Percentiles rank a stretch among this genome's conserved stretches.
phyloP scores from a whole-genome alignment of 306 rosid genomes.

The Ammopiptanthus mongolicus region DNA sequence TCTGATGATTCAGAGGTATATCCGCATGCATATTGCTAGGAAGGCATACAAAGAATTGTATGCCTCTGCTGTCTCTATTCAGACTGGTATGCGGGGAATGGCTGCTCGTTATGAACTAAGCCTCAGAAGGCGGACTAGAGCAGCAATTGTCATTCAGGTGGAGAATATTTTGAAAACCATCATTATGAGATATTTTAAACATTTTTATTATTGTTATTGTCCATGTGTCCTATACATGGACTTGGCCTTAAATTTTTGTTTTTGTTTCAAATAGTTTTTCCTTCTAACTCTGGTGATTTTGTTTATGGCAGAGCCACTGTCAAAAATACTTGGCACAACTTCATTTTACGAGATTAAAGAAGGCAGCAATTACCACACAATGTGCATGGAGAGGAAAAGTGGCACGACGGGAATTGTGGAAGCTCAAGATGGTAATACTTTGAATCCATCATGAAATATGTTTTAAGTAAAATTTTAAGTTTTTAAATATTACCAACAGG shows the following conservation, averaged over 20 bases:
- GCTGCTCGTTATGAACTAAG: constrained; percentile 65
- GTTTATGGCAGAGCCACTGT: constrained; percentile 60
- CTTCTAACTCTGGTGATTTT: constrained; percentile 12
- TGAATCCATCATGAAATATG: background rate
- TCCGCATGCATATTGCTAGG: constrained; percentile 68
- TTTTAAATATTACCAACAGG: background rate
- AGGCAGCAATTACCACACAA: constrained; percentile 72
- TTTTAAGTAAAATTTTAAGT: background rate
- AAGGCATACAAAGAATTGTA: constrained; percentile 52
- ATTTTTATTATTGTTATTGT: background rate
- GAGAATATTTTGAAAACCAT: background rate
- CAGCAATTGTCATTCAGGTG: constrained; percentile 81
- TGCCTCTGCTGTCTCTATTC: constrained; percentile 56
- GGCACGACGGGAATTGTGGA: constrained; percentile 64
- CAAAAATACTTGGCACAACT: constrained; percentile 55
- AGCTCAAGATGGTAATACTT: constrained; percentile 56
- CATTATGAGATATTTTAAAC: background rate
- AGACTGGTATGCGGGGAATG: constrained; percentile 76
- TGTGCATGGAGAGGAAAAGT: constrained; percentile 90
- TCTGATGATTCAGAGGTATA: constrained; percentile 58
- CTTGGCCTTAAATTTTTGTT: constrained; percentile 8
- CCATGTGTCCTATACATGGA: constrained; percentile 1
- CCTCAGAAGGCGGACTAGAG: constrained; percentile 62
- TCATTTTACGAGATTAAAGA: constrained; percentile 54
- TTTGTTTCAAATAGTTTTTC: constrained; percentile 13